Evolutionary conservation across 2,329 filamentous ascomycete species (phyloP), one percentile per base, ranked within the genome.

Genomic region (Fusarium circinatum): DNA sequence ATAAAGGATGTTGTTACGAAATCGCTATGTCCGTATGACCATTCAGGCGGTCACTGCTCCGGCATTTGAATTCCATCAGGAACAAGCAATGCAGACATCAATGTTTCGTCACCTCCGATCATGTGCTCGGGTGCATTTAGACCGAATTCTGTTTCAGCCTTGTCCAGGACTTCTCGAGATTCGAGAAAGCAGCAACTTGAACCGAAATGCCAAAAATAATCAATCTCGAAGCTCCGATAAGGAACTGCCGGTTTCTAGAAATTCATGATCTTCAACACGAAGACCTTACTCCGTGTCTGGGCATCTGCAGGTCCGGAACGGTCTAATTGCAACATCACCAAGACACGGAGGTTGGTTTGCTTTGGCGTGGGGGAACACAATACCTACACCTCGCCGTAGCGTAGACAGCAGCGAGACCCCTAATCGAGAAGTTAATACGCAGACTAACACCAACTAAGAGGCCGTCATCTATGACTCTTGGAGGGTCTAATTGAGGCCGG

Each of bases 401-500:
- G 56, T 30, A 26, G 42, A 59, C 24, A 30, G 17, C 26, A 49
- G 30, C 48, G 14, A 26, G 58, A 48, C 30, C 47, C 56, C 70
- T 66, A 62, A 58, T 56, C 70, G 45, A 58, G 44, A 48, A 41
- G 34, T 48, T 51, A 2, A 51, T 17, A 30, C 55, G 39, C 32
- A 48, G 8, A 15, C 56, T 24, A 36, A 59, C 4, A 38, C 24
- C 14, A 55, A 42, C 49, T 28, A 45, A 41, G 42, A 68, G 51
- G 34, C 71, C 58, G 62, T 65, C 71, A 74, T 74, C 49, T 65
- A 74, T 68, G 57, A 60, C 56, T 74, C 65, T 69, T 48, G 70
- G 52, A 67, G 70, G 61, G 58, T 32, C 45, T 56, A 55, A 68
- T 49, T 63, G 64, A 71, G 71, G 71, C 71, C 67, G 71, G 67